A percentile compares a stretch with the other conserved stretches of the same genome.
Evolutionary conservation across 768 basidiomycete genomes (phyloP).

Genomic region (Rhizopogon sp.): DNA sequence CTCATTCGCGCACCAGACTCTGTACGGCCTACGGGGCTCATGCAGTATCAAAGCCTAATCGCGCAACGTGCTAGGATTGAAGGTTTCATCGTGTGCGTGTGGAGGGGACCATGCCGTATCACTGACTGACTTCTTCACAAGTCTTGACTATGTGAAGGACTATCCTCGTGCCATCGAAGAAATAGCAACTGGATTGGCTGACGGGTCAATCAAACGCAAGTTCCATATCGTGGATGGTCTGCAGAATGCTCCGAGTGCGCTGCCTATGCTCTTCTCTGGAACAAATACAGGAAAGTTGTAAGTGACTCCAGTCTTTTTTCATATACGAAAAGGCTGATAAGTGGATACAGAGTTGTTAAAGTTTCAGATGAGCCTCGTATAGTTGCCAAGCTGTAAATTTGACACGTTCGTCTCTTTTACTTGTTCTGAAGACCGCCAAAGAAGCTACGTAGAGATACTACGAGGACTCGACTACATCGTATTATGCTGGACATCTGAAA

Average conservation of each 20-base stretch:
- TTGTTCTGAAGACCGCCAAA: too few relatives aligned
- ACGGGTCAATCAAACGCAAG: slow-evolving; percentile 72
- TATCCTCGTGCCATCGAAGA: slow-evolving; percentile 56
- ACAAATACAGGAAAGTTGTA: slow-evolving; percentile 79
- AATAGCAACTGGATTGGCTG: slow-evolving; percentile 50
- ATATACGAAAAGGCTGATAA: slow-evolving; percentile 3
- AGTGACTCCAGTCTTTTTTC: slow-evolving; percentile 2
- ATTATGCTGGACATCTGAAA: background rate
- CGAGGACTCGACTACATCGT: too few relatives aligned
- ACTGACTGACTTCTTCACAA: slow-evolving; percentile 18
- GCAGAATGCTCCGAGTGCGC: slow-evolving; percentile 64
- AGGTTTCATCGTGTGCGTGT: slow-evolving; percentile 77
- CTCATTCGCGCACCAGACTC: slow-evolving; percentile 36
- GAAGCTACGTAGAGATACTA: too few relatives aligned
- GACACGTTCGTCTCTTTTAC: too few relatives aligned
- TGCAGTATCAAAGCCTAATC: slow-evolving; percentile 67
- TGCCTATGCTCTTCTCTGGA: slow-evolving; percentile 69
- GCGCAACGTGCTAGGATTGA: slow-evolving; percentile 71
- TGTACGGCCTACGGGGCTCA: slow-evolving; percentile 57
- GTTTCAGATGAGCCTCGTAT: slow-evolving; percentile 39
- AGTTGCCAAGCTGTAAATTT: background rate
- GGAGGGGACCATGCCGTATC: background rate
- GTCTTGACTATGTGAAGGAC: slow-evolving; percentile 67
- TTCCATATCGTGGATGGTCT: slow-evolving; percentile 78
- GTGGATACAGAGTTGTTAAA: slow-evolving; percentile 45